Evolutionary conservation across 495 filamentous ascomycete genomes (phyloP), one percentile per base, ranked within the genome.

Genomic region (Cenococcum geophilum): DNA sequence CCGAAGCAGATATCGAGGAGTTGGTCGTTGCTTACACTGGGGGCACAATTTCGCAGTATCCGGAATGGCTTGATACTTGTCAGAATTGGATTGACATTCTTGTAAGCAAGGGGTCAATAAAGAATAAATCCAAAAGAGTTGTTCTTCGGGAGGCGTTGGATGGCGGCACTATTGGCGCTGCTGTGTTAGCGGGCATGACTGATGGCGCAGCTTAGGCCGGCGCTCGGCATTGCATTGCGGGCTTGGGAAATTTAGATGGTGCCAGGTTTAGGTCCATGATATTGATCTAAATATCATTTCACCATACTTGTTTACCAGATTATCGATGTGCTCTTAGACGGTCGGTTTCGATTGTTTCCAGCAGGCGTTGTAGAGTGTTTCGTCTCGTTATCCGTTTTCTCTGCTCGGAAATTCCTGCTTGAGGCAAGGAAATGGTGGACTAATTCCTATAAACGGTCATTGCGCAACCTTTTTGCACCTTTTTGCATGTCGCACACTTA

Each of bases 1-100:
- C 52, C 1, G 34, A 59, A 16, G 52, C 36, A 1, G 45, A 51
- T 23, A 23, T 51, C 25, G 78, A 87, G 45, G 84, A 89, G 64
- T 72, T 92, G 50, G 82, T 87, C 5, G 84, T 92, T 11, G 88
- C 87, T 5, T 91, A 88, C 63, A 89, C 88, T 0, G 88, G 88
- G 8, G 87, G 88, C 20, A 89, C 87, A 61, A 91, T 91, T 53
- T 82, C 85, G 34, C 80, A 88, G 65, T 91, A 90, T 64, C 88
- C 87, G 18, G 75, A 84, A 60, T 91, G 89, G 69, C 78, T 88
- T 50, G 75, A 79, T 34, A 84, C 85, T 66, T 88, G 86, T 60
- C 86, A 89, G 70, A 67, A 71, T 55, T 85, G 83, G 67, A 78
- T 91, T 36, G 83, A 90, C 68, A 76, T 78, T 8, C 79, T 91